Evolutionary conservation across 768 basidiomycete species (phyloP).

Genomic region (Mycena rosella): DNA sequence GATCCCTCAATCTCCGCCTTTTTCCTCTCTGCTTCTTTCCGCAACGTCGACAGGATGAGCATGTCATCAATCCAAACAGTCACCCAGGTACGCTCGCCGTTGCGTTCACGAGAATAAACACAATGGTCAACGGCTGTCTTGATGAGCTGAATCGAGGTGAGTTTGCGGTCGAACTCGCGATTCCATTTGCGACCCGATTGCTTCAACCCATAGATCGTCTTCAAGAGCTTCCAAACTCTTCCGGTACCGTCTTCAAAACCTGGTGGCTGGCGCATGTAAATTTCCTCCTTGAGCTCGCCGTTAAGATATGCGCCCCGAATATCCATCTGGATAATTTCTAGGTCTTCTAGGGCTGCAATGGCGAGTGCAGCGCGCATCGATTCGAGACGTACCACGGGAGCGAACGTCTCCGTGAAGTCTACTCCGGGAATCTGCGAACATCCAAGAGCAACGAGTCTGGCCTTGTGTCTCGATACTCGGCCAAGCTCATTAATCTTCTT

Average conservation of each 20-base stretch:
- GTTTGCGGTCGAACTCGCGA: slow-evolving; percentile 35
- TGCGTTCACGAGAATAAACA: too few relatives aligned
- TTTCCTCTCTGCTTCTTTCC: too few relatives aligned
- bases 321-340: slow-evolving; percentile 24
- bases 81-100: too few relatives aligned
- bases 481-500: slow-evolving; percentile 24
- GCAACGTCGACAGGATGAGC: too few relatives aligned
- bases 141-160: slow-evolving; percentile 40
- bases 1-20: too few relatives aligned
- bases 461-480: slow-evolving; percentile 21
- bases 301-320: slow-evolving; percentile 27
- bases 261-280: slow-evolving; percentile 28
- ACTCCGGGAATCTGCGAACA: slow-evolving; percentile 29
- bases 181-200: slow-evolving; percentile 45
- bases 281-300: slow-evolving; percentile 24
- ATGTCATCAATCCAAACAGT: too few relatives aligned
- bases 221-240: slow-evolving; percentile 18
- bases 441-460: slow-evolving; percentile 26
- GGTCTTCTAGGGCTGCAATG: slow-evolving; percentile 23
- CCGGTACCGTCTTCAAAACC: slow-evolving; percentile 27
- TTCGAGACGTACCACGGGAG: slow-evolving; percentile 31
- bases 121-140: too few relatives aligned
- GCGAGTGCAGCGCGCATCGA: slow-evolving; percentile 24
- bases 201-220: slow-evolving; percentile 26
- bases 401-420: slow-evolving; percentile 29